These are phyloP conservation scores for Blastocystis sp. DNA, from an alignment of 352 stramenopile species.

Conservation along the genomic window DNA sequence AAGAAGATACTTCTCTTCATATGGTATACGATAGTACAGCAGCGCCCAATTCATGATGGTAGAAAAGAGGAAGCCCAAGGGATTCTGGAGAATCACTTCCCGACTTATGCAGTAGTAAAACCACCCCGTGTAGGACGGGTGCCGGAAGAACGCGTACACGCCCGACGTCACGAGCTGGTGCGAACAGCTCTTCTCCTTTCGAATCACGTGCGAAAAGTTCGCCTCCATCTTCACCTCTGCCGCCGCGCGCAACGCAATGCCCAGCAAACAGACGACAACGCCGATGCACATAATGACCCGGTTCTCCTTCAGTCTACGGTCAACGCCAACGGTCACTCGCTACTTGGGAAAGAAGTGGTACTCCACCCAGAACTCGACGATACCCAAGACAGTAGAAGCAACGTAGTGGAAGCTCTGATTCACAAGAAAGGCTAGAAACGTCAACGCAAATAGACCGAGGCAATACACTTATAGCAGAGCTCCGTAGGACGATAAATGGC, in stretches of 20 bases:
- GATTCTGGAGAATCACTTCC: constrained; percentile 53
- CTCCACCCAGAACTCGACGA: constrained; percentile 69
- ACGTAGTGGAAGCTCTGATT: constrained; percentile 66
- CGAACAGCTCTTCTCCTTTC: constrained; percentile 24
- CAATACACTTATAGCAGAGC: constrained; percentile 39
- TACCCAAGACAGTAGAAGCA: constrained; percentile 2
- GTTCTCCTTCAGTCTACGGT: constrained; percentile 20
- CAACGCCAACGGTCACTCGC: background rate
- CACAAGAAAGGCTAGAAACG: constrained; percentile 54
- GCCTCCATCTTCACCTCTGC: constrained; percentile 56
- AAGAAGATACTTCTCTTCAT: constrained; percentile 65
- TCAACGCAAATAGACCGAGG: background rate
- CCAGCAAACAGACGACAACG: background rate
- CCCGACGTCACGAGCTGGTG: constrained; percentile 61
- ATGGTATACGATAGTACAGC: constrained; percentile 57
- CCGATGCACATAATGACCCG: constrained; percentile 13
- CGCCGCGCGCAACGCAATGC: background rate
- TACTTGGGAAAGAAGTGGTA: constrained; percentile 54
- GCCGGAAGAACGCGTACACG: constrained; percentile 56
- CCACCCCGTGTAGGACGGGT: constrained; percentile 71
- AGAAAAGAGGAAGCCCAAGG: constrained; percentile 3
- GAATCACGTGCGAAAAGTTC: constrained; percentile 70
- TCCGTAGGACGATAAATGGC: constrained; percentile 70
- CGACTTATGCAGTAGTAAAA: constrained; percentile 69
- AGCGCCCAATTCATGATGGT: constrained; percentile 17